Percentiles rank a stretch among this genome's conserved stretches.
Evolutionary conservation across 1,284 basidiomycete species (phyloP).

Genomic region (Chalciporus sp.): DNA sequence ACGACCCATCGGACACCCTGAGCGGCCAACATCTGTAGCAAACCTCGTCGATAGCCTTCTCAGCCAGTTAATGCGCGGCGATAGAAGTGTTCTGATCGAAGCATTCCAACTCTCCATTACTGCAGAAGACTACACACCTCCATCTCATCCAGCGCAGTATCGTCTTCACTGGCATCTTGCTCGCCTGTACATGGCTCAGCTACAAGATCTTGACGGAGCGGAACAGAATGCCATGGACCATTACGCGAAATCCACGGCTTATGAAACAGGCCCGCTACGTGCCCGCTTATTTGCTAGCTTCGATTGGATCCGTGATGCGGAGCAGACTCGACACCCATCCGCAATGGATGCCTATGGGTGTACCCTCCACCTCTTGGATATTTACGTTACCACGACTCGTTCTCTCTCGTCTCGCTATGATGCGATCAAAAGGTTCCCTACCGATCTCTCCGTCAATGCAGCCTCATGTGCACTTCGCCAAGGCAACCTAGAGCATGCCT

Average conservation of each 20-base stretch:
- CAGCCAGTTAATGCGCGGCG: neutral
- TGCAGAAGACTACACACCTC: neutral
- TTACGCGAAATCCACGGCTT: neutral
- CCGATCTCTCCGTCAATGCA: constrained; percentile 1
- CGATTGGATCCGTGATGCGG: neutral
- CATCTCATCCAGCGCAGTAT: neutral
- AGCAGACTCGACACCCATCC: neutral
- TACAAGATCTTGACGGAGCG: neutral
- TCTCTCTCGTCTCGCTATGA: constrained; percentile 1
- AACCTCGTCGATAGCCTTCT: too few relatives aligned
- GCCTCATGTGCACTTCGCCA: constrained; percentile 9
- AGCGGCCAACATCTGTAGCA: too few relatives aligned
- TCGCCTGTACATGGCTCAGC: neutral
- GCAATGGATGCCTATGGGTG: neutral
- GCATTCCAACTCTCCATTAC: neutral
- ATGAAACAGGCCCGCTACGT: neutral
- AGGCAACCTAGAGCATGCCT: neutral
- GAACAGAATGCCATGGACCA: neutral
- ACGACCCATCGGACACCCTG: too few relatives aligned
- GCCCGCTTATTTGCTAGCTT: neutral
- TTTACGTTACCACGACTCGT: neutral
- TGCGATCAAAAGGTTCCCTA: neutral
- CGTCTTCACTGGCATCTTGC: neutral
- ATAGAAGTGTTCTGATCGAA: neutral
- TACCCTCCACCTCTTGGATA: neutral